These are phyloP conservation scores for Fusarium newnesense DNA, from an alignment of 2,329 filamentous ascomycete species.

Conservation along the genomic window DNA sequence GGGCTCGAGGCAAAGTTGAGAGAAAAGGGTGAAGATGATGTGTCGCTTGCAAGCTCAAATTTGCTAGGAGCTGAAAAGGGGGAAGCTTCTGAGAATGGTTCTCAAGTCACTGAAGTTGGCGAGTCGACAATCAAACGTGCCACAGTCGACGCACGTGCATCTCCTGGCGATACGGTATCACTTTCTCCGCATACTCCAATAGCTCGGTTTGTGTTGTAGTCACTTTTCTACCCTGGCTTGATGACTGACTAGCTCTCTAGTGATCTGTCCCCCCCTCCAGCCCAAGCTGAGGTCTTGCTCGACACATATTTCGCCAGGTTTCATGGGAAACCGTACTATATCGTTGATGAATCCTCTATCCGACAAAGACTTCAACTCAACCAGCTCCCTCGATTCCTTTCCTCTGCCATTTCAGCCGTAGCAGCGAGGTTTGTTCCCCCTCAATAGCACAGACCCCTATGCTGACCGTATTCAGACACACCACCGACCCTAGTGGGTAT, in stretches of 20 bases:
- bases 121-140: conserved; percentile 56
- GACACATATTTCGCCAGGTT: conserved; percentile 84
- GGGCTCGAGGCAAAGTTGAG: conserved; percentile 84
- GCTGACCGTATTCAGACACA: conserved; percentile 61
- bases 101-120: conserved; percentile 30
- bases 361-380: conserved; percentile 77
- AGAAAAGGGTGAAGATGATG: conserved; percentile 64
- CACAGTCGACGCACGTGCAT: conserved; percentile 50
- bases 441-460: background rate
- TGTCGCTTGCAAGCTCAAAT: conserved; percentile 40
- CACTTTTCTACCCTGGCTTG: background rate
- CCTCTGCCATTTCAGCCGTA: conserved; percentile 69
- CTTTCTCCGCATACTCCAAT: conserved; percentile 43
- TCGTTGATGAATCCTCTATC: conserved; percentile 80
- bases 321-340: conserved; percentile 84
- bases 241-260: conserved; percentile 46
- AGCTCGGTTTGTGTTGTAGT: conserved; percentile 30
- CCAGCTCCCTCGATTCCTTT: conserved; percentile 67
- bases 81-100: conserved; percentile 42
- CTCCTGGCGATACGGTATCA: conserved; percentile 38
- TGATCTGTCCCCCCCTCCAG: conserved; percentile 56
- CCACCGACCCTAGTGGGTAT: conserved; percentile 73
- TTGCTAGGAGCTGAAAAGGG: conserved; percentile 29
- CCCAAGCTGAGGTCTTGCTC: conserved; percentile 71
- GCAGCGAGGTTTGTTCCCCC: conserved; percentile 63